phyloP scores from a whole-genome alignment of 306 rosid genomes.

The Ammopiptanthus mongolicus region DNA sequence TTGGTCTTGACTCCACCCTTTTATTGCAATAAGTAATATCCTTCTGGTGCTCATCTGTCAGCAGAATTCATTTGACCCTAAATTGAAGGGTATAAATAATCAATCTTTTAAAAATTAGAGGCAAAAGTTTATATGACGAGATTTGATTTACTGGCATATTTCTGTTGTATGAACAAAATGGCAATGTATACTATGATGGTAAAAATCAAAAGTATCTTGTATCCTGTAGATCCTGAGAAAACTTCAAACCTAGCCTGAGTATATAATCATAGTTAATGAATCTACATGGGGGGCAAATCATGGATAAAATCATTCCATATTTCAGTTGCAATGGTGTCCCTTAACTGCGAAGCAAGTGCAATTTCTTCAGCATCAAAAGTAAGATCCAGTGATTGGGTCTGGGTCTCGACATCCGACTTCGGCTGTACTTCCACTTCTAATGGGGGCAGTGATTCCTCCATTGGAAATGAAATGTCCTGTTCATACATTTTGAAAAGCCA shows the following conservation, averaged over 20 bases:
- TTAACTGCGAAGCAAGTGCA: conserved; percentile 38
- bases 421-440: conserved; percentile 34
- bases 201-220: conserved; percentile 18
- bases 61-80: neutral
- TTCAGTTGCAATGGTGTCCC: conserved; percentile 64
- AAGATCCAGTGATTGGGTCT: conserved; percentile 30
- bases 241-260: conserved; percentile 31
- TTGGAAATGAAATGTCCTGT: conserved; percentile 29
- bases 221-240: conserved; percentile 19
- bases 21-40: neutral
- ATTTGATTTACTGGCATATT: conserved; percentile 13
- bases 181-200: conserved; percentile 33
- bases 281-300: conserved; percentile 50
- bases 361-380: conserved; percentile 44
- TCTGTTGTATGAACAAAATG: conserved; percentile 38
- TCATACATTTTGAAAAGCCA: conserved; percentile 64
- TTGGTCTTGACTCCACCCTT: neutral
- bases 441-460: conserved; percentile 46
- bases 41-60: neutral
- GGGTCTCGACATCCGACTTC: conserved; percentile 24
- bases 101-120: conserved; percentile 7
- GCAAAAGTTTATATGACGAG: neutral
- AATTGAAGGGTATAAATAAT: neutral
- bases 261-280: conserved; percentile 2
- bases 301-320: conserved; percentile 71